Percentiles rank a stretch among this genome's conserved stretches.
Evolutionary conservation across 441 rosid species (phyloP).

Genomic region (Viola pubescens): DNA sequence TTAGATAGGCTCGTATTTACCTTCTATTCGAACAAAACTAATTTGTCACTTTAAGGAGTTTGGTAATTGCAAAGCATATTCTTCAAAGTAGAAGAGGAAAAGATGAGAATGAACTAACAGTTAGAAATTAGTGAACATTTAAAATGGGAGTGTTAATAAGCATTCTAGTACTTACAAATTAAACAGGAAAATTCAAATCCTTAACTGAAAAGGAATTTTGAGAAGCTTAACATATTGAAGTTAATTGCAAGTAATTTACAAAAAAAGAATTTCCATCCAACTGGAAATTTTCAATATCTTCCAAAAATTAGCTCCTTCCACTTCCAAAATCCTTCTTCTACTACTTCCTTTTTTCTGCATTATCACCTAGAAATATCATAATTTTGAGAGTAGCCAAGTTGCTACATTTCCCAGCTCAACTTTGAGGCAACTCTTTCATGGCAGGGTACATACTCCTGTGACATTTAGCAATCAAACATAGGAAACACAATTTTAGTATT

Average conservation of each 20-base stretch:
- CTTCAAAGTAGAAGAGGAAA: not conserved
- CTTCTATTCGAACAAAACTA: no score
- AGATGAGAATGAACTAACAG: not conserved
- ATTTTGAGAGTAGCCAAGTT: conserved; percentile 37
- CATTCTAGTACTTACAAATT: conserved; percentile 31
- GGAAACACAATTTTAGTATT: not conserved
- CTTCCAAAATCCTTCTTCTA: conserved; percentile 16
- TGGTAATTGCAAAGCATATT: no score
- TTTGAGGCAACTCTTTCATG: conserved; percentile 78
- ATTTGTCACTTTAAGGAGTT: no score
- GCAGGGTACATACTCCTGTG: conserved; percentile 70
- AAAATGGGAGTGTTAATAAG: conserved; percentile 19
- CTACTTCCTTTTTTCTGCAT: not conserved
- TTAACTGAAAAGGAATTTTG: conserved; percentile 18
- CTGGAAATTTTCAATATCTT: conserved; percentile 20
- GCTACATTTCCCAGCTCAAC: conserved; percentile 78
- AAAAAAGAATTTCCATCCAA: conserved; percentile 21
- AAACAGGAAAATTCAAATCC: conserved; percentile 16
- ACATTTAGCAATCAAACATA: conserved; percentile 10
- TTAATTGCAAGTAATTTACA: conserved; percentile 49
- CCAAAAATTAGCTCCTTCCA: conserved; percentile 26
- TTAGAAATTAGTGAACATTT: conserved; percentile 22
- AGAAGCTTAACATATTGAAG: conserved; percentile 30
- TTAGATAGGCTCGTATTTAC: no score
- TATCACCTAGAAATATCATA: conserved; percentile 39